Evolutionary conservation across 805 yeast species (phyloP), one percentile per base, ranked within the genome.

Genomic region (Sungouiella thailandica): DNA sequence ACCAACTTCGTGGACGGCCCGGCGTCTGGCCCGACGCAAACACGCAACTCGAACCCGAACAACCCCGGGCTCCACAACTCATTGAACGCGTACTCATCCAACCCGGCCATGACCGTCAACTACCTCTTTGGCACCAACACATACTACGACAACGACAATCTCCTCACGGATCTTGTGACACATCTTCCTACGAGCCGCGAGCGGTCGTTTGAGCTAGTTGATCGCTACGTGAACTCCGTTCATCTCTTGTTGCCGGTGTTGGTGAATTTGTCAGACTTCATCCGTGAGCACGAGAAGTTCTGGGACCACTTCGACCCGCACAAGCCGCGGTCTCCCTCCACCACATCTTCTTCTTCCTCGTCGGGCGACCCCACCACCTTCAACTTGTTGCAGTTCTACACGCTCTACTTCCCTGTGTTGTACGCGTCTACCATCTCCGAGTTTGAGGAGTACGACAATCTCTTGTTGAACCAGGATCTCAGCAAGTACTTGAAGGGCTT

Each of bases 361-460:
- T 35, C 41, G 15, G 30, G 37, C 16, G 35, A 49, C 13, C 40
- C 49, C 4, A 53, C 52, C 4, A 62, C 62, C 30, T 50, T 73
- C 35, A 66, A 64, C 36, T 49, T 51, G 25, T 45, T 66, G 18
- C 68, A 70, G 28, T 76, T 76, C 47, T 68, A 69, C 40, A 62
- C 74, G 6, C 50, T 68, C 1, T 59, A 75, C 35, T 73, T 74
- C 43, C 76, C 82, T 0, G 67, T 76, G 2, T 50, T 75, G 8
- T 76, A 75, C 49, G 80, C 81, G 2, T 70, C 80, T 2, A 67
- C 78, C 1, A 74, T 75, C 20, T 72, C 80, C 8, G 76, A 74
- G 44, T 76, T 72, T 47, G 80, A 76, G 47, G 81, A 76, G 44
- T 68, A 65, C 41, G 74, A 74, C 40, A 69, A 74, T 39, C 43